phyloP scores from a whole-genome alignment of 208 protist species.

The Trypanosoma platydactyli region DNA sequence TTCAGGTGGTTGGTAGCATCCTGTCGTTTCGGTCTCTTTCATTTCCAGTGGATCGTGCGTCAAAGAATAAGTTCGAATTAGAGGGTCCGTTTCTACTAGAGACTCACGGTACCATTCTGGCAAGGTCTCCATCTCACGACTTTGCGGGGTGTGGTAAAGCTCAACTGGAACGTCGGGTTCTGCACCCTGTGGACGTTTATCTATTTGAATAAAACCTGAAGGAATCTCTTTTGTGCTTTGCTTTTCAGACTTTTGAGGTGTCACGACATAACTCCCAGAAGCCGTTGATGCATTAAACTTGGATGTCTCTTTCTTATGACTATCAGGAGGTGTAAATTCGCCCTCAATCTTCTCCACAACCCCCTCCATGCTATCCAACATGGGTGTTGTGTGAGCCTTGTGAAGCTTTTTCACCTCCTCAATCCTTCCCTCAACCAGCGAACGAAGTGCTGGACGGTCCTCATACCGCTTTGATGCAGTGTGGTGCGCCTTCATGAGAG shows the following conservation, averaged over 20 bases:
- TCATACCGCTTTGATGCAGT: conserved; percentile 60
- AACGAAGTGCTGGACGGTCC: conserved; percentile 58
- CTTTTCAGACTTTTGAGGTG: not conserved
- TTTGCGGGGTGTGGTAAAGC: conserved; percentile 64
- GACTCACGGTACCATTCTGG: conserved; percentile 81
- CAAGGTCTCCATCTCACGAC: conserved; percentile 55
- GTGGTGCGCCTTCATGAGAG: conserved; percentile 64
- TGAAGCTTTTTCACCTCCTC: conserved; percentile 54
- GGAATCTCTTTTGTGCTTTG: not conserved
- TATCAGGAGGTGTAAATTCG: not conserved
- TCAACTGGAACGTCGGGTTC: conserved; percentile 81
- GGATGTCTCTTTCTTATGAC: not conserved
- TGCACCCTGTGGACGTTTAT: conserved; percentile 44
- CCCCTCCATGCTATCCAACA: conserved; percentile 2
- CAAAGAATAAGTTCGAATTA: conserved; percentile 78
- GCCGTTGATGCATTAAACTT: not conserved
- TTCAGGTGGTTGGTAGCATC: conserved; percentile 70
- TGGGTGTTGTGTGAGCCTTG: conserved; percentile 18
- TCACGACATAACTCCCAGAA: not conserved
- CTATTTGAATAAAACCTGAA: conserved; percentile 58
- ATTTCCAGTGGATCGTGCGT: conserved; percentile 80
- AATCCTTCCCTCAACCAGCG: conserved; percentile 75
- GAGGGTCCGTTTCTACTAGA: conserved; percentile 74
- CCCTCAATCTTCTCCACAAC: conserved; percentile 26
- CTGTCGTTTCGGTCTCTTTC: conserved; percentile 21